A percentile compares a stretch with the other conserved stretches of the same genome.
Conservation (phyloP, 2,329 filamentous ascomycete genomes). For the Alternaria triticina region DNA sequence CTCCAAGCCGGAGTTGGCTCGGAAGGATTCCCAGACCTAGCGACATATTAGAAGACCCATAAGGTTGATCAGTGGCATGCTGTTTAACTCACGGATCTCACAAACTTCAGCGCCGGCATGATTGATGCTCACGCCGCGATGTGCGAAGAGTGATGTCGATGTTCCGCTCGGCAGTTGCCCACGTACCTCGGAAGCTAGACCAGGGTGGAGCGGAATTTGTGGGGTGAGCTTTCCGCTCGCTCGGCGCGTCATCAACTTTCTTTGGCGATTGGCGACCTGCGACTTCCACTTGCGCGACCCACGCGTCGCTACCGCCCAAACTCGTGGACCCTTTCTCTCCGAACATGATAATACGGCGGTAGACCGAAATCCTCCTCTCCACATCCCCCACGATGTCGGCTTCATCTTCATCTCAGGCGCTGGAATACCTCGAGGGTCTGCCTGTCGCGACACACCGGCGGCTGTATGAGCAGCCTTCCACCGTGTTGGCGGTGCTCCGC, state of each 20-base stretch:
- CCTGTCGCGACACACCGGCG: constrained; percentile 88
- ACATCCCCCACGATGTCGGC: constrained; percentile 57
- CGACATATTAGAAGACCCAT: not conserved
- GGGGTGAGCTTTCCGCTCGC: constrained; percentile 21
- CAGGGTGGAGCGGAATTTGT: constrained; percentile 28
- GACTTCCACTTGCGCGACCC: constrained; percentile 11
- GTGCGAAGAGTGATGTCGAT: constrained; percentile 32
- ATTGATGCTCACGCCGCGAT: not conserved
- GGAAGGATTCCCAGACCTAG: constrained; percentile 85
- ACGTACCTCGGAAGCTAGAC: constrained; percentile 21
- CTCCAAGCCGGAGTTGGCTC: constrained; percentile 84
- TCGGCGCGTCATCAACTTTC: constrained; percentile 33
- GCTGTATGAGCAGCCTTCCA: constrained; percentile 95
- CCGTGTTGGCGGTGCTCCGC: constrained; percentile 91
- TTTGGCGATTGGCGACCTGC: constrained; percentile 9
- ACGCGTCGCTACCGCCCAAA: constrained; percentile 20
- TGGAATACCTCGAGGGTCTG: constrained; percentile 92
- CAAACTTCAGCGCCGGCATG: constrained; percentile 64
- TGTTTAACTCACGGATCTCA: constrained; percentile 63
- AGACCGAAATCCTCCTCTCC: constrained; percentile 13
- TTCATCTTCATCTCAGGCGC: constrained; percentile 65
- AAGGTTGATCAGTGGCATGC: not conserved
- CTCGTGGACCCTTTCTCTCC: not conserved
- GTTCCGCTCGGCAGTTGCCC: constrained; percentile 28
- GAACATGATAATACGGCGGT: constrained; percentile 45